phyloP scores from a whole-genome alignment of 768 basidiomycete genomes.

The Phylloporus sp. region DNA sequence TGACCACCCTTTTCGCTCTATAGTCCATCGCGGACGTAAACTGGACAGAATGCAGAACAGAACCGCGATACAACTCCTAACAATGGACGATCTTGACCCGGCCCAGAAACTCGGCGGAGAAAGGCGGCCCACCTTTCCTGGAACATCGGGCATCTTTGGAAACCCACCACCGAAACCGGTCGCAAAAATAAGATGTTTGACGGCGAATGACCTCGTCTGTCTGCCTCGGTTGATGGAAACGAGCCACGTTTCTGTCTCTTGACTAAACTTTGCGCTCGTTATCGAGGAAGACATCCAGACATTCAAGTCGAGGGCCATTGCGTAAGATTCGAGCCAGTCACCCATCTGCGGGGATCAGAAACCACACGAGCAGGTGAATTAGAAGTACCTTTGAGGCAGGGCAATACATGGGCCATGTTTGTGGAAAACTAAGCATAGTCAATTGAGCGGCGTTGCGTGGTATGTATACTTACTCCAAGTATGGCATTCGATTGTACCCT shows the following conservation, averaged over 20 bases:
- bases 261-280: slow-evolving; percentile 31
- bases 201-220: slow-evolving; percentile 30
- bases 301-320: slow-evolving; percentile 51
- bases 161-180: slow-evolving; percentile 47
- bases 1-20: slow-evolving; percentile 56
- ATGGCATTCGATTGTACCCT: slow-evolving; percentile 54
- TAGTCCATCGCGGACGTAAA: slow-evolving; percentile 44
- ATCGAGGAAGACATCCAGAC: slow-evolving; percentile 52
- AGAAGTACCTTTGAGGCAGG: slow-evolving; percentile 44
- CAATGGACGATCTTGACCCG: background rate
- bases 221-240: slow-evolving; percentile 33
- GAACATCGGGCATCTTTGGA: slow-evolving; percentile 42
- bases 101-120: background rate
- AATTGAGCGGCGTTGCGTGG: background rate
- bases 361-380: background rate
- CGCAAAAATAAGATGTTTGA: slow-evolving; percentile 52
- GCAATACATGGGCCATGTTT: slow-evolving; percentile 47
- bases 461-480: slow-evolving; percentile 40
- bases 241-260: slow-evolving; percentile 37
- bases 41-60: slow-evolving; percentile 47
- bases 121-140: slow-evolving; percentile 35
- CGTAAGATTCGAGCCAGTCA: slow-evolving; percentile 62
- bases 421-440: slow-evolving; percentile 40
- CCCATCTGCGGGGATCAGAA: slow-evolving; percentile 38
- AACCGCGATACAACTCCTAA: slow-evolving; percentile 48